Base-by-base conservation (phyloP, 345 rosid genomes). In the Aquilaria sinensis region DNA sequence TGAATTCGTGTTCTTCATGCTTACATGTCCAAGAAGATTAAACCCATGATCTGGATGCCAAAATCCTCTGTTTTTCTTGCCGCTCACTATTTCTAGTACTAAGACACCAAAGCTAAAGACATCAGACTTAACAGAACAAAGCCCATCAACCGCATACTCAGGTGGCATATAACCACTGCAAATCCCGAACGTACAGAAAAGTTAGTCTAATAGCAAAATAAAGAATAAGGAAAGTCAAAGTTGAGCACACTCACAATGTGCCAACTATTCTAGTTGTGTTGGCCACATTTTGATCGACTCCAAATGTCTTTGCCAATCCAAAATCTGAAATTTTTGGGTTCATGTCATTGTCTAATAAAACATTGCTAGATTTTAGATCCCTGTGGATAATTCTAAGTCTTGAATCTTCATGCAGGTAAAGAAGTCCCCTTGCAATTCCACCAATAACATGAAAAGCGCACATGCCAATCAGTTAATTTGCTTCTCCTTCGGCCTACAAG, bases 201-300 rank as follows among this genome's bases (percentile, higher is more conserved):
- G 43, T 37, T 5, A 37, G 43, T 37, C 7, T 37, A 37, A 37
- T 37, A 9, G 43, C 43, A 37, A 37, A 9, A 9, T 37, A 37
- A 37, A 2, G 5, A 37, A 37, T 3, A 5, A 37, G 9, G 43
- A 37, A 37, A 37, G 43, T 37, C 43, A 9, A 37, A 37, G 8
- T 4, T 3, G 43, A 9, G 43, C 1, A 37, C 3, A 4, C 60
- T 16, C 54, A 67, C 63, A 49, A 66, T 12, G 69, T 66, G 37
- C 69, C 69, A 58, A 66, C 63, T 15, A 66, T 62, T 51, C 63
- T 66, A 4, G 57, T 57, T 2, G 69, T 58, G 53, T 50, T 66
- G 9, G 33, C 69, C 41, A 57, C 69, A 13, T 56, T 51, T 48
- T 66, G 63, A 49, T 66, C 69, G 13, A 50, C 51, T 57, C 69